These are phyloP conservation scores for Trichoderma aggressivum DNA, from an alignment of 2,329 filamentous ascomycete genomes.

Conservation along the genomic window DNA sequence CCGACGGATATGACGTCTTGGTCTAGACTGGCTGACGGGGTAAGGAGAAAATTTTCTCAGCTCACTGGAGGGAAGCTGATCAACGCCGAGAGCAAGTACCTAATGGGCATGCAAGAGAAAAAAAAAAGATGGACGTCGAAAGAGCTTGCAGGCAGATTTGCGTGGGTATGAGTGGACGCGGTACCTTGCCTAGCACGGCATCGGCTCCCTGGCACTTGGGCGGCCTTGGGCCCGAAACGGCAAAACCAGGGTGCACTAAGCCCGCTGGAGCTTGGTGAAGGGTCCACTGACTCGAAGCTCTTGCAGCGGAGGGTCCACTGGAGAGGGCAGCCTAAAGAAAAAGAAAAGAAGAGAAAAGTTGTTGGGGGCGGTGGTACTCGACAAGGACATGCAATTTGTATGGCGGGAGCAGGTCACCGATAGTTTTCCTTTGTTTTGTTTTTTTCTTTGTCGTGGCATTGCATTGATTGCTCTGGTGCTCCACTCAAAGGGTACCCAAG, in stretches of 20 bases:
- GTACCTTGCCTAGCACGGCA: constrained; percentile 13
- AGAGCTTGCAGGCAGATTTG: constrained; percentile 13
- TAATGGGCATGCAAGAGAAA: background rate
- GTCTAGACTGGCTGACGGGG: background rate
- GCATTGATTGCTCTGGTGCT: background rate
- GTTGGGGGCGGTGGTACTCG: background rate
- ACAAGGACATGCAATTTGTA: background rate
- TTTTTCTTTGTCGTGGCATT: background rate
- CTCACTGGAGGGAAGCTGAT: background rate
- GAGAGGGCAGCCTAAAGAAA: background rate
- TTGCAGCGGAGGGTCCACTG: constrained; percentile 9
- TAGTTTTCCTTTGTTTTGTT: no score
- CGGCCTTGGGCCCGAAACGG: constrained; percentile 8
- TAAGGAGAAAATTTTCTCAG: constrained; percentile 12
- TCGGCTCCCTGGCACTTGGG: background rate
- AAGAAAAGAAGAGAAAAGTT: background rate
- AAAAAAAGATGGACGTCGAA: background rate
- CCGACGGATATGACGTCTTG: background rate
- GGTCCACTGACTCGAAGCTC: constrained; percentile 8
- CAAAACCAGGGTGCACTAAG: constrained; percentile 7
- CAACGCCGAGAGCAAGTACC: background rate
- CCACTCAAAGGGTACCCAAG: background rate
- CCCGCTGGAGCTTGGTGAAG: constrained; percentile 5
- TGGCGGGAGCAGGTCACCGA: constrained; percentile 3
- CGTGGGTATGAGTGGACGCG: background rate